phyloP scores from a whole-genome alignment of 257 asterid genomes.

The Scutellaria galericulata region DNA sequence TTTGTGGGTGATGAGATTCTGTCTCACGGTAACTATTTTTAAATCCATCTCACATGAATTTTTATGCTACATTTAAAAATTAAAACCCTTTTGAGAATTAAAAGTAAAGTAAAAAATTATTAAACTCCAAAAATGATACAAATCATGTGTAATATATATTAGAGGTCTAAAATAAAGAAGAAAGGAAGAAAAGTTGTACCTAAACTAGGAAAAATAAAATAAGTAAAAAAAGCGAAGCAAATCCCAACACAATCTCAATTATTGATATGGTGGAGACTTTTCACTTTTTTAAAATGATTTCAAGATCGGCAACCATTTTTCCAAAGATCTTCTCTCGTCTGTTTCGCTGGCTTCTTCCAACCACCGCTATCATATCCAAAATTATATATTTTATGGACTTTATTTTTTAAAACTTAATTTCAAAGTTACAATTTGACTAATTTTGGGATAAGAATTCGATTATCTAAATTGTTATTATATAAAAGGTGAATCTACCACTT shows the following conservation, averaged over 20 bases:
- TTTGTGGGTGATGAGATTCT: no score
- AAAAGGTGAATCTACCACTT: no score
- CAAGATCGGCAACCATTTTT: constrained; percentile 28
- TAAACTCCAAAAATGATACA: background rate
- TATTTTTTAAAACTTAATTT: no score
- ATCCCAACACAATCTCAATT: constrained; percentile 41
- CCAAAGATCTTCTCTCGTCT: background rate
- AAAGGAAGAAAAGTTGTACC: constrained; percentile 1
- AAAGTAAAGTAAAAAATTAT: no score
- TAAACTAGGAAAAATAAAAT: background rate
- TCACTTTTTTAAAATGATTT: constrained; percentile 8
- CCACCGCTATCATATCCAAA: background rate
- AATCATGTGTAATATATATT: no score
- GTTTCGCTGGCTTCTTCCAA: background rate
- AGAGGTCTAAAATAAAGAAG: background rate
- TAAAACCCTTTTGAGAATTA: no score
- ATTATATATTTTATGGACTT: background rate
- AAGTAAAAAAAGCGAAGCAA: constrained; percentile 21
- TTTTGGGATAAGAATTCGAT: no score
- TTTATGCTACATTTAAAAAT: no score
- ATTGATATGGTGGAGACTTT: constrained; percentile 35
- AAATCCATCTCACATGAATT: no score
- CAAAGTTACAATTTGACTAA: no score
- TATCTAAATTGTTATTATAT: no score
- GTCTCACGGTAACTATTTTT: no score